These are phyloP conservation scores for Bruguiera hainesii DNA, from an alignment of 441 rosid genomes.

Conservation along the genomic window DNA sequence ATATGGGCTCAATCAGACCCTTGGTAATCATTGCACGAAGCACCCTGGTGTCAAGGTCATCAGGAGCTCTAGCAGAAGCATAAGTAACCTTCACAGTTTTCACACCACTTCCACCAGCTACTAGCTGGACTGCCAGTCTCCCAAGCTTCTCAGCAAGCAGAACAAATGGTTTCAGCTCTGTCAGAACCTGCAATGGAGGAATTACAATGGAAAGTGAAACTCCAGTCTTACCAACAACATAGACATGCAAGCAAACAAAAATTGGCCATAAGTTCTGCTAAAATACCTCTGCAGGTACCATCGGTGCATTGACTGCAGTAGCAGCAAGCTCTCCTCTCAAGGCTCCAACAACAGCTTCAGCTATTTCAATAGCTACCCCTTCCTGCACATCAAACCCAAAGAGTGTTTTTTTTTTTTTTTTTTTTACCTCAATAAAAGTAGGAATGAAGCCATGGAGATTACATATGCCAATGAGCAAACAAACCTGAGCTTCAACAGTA, in stretches of 20 bases:
- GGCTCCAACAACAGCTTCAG: conserved; percentile 97
- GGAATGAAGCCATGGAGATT: background rate
- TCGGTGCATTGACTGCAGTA: conserved; percentile 97
- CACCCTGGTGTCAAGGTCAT: conserved; percentile 91
- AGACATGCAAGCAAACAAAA: background rate
- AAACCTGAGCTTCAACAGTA: conserved; percentile 92
- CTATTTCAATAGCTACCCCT: conserved; percentile 97
- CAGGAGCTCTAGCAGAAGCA: conserved; percentile 69
- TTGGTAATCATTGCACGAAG: conserved; percentile 92
- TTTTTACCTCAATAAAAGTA: conserved; percentile 2
- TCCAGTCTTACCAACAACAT: background rate
- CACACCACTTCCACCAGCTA: conserved; percentile 85
- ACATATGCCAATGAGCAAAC: background rate
- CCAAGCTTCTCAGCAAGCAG: conserved; percentile 82
- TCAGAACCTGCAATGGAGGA: conserved; percentile 49
- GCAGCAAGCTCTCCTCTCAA: conserved; percentile 93
- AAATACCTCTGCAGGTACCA: conserved; percentile 86
- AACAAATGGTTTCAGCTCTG: conserved; percentile 83
- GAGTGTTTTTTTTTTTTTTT: background rate
- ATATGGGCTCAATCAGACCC: conserved; percentile 94
- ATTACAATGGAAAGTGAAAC: background rate
- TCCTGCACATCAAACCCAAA: conserved; percentile 47
- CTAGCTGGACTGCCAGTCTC: conserved; percentile 85
- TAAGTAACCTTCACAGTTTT: conserved; percentile 68
- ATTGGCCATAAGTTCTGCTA: background rate